phyloP scores from a whole-genome alignment of 2,329 filamentous ascomycete genomes.

The Cladosporium cucumerinum region DNA sequence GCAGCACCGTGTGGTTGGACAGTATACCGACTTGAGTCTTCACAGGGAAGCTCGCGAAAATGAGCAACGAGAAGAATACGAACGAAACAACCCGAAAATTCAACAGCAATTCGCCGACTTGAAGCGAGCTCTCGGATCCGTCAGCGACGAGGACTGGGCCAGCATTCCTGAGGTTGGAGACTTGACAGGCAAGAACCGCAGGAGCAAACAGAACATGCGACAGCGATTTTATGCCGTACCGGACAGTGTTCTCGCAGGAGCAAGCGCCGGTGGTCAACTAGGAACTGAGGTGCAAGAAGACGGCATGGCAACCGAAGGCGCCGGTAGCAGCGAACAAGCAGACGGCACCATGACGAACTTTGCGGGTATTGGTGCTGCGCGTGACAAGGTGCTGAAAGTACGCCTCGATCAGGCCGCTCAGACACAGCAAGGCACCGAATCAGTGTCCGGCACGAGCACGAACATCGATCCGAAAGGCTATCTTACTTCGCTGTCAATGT shows the following conservation, averaged over 20 bases:
- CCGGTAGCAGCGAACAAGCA: slow-evolving; percentile 43
- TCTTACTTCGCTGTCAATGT: slow-evolving; percentile 83
- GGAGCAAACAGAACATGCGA: slow-evolving; percentile 79
- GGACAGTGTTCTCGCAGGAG: slow-evolving; percentile 88
- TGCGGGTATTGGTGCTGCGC: slow-evolving; percentile 90
- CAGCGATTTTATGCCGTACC: slow-evolving; percentile 89
- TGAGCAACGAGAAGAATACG: slow-evolving; percentile 89
- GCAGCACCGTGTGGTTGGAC: slow-evolving; percentile 58
- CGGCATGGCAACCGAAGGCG: slow-evolving; percentile 44
- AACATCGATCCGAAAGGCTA: slow-evolving; percentile 95
- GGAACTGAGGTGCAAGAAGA: slow-evolving; percentile 88
- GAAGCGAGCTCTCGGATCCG: slow-evolving; percentile 81
- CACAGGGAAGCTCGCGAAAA: slow-evolving; percentile 89
- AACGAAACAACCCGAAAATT: slow-evolving; percentile 96
- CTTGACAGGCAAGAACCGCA: slow-evolving; percentile 87
- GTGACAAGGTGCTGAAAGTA: slow-evolving; percentile 95
- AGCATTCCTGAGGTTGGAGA: slow-evolving; percentile 94
- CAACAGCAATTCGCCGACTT: slow-evolving; percentile 96
- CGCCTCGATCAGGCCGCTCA: slow-evolving; percentile 84
- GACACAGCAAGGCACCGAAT: slow-evolving; percentile 54
- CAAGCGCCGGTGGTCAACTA: slow-evolving; percentile 74
- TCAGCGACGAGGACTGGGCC: slow-evolving; percentile 95
- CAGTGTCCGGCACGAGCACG: slow-evolving; percentile 73
- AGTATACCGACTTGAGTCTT: slow-evolving; percentile 72
- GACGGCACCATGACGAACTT: slow-evolving; percentile 98